A percentile compares a stretch with the other conserved stretches of the same genome.
Conservation (phyloP, 2,329 filamentous ascomycete genomes). For the Fusarium clavum region DNA sequence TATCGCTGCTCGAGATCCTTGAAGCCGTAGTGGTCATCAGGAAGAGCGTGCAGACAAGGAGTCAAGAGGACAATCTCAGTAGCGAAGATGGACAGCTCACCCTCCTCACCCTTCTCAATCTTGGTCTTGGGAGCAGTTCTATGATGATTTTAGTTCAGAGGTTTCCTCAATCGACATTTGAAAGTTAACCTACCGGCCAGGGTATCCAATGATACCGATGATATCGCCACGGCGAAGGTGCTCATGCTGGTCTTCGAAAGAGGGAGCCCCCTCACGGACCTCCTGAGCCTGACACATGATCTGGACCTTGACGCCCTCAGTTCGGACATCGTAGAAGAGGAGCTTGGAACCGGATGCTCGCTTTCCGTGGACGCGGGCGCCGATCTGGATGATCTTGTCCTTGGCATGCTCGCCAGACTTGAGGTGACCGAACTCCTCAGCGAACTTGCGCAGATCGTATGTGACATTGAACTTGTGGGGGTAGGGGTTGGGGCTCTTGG, state of each 20-base stretch:
- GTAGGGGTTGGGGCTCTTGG: conserved; percentile 66
- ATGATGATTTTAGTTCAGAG: conserved; percentile 47
- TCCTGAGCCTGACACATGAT: conserved; percentile 92
- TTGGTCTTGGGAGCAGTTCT: conserved; percentile 91
- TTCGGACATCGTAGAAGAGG: conserved; percentile 81
- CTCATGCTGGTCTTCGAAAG: conserved; percentile 91
- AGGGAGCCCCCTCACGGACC: conserved; percentile 69
- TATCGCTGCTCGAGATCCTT: conserved; percentile 95
- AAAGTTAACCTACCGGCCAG: conserved; percentile 41
- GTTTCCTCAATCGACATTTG: background rate
- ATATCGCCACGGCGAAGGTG: conserved; percentile 91
- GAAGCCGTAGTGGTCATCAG: conserved; percentile 92
- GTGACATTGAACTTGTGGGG: conserved; percentile 91
- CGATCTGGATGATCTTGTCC: conserved; percentile 80
- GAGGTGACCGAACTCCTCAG: conserved; percentile 80
- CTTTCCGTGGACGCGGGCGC: conserved; percentile 90
- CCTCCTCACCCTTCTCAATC: conserved; percentile 75
- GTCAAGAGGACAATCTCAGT: conserved; percentile 86
- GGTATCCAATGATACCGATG: conserved; percentile 68
- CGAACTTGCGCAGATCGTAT: conserved; percentile 84
- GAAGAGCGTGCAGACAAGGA: conserved; percentile 82
- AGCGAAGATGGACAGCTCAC: conserved; percentile 94
- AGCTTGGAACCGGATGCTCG: conserved; percentile 85
- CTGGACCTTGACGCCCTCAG: conserved; percentile 76
- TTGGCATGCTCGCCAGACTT: conserved; percentile 88